Conservation (phyloP, 805 yeast species). For the Candida khao-thaluensis region DNA sequence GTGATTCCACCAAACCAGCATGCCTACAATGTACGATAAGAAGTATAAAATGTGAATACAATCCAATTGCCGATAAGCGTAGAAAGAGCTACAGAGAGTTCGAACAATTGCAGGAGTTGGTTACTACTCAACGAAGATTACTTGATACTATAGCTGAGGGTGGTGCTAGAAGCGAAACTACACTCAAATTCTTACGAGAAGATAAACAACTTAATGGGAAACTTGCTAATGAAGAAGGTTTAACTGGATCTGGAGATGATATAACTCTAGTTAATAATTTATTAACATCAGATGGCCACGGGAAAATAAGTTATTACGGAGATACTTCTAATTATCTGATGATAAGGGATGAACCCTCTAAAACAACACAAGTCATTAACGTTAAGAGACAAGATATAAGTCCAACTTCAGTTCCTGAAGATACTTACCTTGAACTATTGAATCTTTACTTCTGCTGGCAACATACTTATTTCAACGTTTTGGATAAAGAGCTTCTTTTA, state of each 20-base stretch:
- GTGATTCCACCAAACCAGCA: constrained; percentile 8
- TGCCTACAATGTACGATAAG: constrained; percentile 10
- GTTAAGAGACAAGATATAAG: background rate
- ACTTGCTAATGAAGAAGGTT: background rate
- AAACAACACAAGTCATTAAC: background rate
- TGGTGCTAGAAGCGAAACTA: constrained; percentile 3
- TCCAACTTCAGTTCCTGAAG: constrained; percentile 1
- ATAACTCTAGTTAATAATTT: constrained; percentile 1
- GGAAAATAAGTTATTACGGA: constrained; percentile 13
- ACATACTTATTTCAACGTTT: constrained; percentile 12
- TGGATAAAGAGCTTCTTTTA: constrained; percentile 11
- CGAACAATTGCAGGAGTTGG: constrained; percentile 7
- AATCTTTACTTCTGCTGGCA: constrained; percentile 15
- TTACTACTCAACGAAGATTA: constrained; percentile 3
- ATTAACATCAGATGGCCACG: constrained; percentile 11
- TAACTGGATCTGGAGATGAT: background rate
- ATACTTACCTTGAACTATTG: constrained; percentile 7
- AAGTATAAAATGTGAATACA: constrained; percentile 2
- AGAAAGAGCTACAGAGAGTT: constrained; percentile 5
- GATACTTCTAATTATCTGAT: constrained; percentile 14
- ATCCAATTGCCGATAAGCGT: constrained; percentile 4
- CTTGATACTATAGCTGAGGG: constrained; percentile 11
- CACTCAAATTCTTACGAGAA: constrained; percentile 4
- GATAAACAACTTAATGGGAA: background rate
- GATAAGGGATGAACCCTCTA: constrained; percentile 3